Conservation (phyloP, 345 rosid species). For the Camelina neglecta region DNA sequence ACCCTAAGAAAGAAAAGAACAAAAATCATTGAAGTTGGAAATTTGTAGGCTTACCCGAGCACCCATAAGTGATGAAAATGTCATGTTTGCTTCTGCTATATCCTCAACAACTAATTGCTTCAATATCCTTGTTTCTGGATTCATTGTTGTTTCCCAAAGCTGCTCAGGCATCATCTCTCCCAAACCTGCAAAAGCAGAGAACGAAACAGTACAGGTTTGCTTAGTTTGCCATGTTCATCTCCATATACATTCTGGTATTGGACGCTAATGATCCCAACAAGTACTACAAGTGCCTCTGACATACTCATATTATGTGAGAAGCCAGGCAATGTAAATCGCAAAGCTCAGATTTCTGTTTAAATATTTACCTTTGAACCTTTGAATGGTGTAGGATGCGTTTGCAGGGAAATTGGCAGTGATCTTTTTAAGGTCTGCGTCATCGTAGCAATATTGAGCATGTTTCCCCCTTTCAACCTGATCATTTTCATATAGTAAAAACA, state of each 20-base stretch:
- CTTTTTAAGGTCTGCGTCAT: constrained; percentile 73
- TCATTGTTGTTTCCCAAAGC: constrained; percentile 97
- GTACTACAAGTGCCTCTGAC: background rate
- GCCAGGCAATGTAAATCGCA: background rate
- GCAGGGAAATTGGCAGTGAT: constrained; percentile 64
- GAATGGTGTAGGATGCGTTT: constrained; percentile 88
- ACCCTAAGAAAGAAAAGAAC: background rate
- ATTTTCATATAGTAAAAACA: constrained; percentile 35
- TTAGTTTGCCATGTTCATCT: background rate
- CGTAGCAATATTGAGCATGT: constrained; percentile 75
- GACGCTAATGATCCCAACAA: background rate
- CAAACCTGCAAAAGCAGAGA: constrained; percentile 58
- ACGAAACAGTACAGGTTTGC: background rate
- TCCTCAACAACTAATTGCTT: constrained; percentile 86
- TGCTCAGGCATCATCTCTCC: constrained; percentile 99
- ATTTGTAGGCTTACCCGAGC: constrained; percentile 58
- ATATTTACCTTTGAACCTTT: constrained; percentile 92
- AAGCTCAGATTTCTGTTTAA: background rate
- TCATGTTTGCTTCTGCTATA: constrained; percentile 71
- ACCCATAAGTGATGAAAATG: constrained; percentile 96
- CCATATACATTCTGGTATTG: background rate
- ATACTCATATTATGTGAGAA: constrained; percentile 9
- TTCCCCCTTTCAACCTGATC: constrained; percentile 92
- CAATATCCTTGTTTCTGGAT: constrained; percentile 80
- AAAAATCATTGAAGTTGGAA: background rate